phyloP scores from a whole-genome alignment of 768 basidiomycete species.

The Russula virescens region DNA sequence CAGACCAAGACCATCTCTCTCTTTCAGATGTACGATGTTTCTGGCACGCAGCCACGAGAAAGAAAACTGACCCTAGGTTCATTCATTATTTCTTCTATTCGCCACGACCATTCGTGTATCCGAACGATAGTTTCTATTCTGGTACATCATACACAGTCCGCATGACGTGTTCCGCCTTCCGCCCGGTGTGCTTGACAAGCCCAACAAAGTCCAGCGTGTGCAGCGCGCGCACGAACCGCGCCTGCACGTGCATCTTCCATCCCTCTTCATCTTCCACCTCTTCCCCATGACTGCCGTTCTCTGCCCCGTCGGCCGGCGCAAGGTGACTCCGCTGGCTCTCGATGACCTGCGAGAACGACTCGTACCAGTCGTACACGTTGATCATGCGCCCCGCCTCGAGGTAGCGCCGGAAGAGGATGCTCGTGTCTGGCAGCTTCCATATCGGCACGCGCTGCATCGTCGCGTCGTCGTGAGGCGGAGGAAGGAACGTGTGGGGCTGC shows the following conservation, averaged over 20 bases:
- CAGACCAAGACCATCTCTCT: too few species aligned
- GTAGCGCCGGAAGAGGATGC: constrained; percentile 71
- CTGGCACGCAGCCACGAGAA: too few species aligned
- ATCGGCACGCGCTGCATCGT: constrained; percentile 27
- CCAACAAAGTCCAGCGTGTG: constrained; percentile 81
- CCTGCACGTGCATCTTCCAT: constrained; percentile 64
- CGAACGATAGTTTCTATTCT: constrained; percentile 23
- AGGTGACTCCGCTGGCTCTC: constrained; percentile 45
- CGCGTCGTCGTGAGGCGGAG: background rate
- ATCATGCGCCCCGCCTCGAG: constrained; percentile 75
- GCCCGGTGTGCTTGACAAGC: constrained; percentile 70
- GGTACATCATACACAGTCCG: constrained; percentile 56
- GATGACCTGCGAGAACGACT: constrained; percentile 62
- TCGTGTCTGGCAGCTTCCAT: constrained; percentile 63
- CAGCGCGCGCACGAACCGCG: constrained; percentile 70
- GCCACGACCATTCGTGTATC: background rate
- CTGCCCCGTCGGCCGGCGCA: background rate
- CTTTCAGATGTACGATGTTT: too few species aligned
- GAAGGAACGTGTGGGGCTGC: constrained; percentile 48
- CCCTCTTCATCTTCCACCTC: constrained; percentile 37
- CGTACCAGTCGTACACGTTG: constrained; percentile 87
- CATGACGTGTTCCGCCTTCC: constrained; percentile 72
- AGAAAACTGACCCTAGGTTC: too few species aligned
- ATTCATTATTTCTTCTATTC: background rate
- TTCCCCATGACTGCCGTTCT: constrained; percentile 26